These are phyloP conservation scores for Beauveria sp. DNA, from an alignment of 2,329 filamentous ascomycete species.

Conservation along the genomic window DNA sequence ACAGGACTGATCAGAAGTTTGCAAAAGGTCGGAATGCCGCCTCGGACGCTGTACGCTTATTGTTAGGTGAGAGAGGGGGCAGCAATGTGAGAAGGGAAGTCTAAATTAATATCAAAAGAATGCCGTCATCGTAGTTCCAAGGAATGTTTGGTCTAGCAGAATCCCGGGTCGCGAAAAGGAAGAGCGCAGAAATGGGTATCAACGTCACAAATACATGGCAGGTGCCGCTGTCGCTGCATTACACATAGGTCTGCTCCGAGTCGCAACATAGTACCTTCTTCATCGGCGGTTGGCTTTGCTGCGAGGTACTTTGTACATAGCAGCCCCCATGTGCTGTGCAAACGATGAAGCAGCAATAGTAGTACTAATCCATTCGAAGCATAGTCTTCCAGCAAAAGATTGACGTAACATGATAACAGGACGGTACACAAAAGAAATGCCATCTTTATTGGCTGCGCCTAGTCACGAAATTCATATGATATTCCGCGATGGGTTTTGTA, in stretches of 20 bases:
- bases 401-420: not conserved
- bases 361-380: too few relatives aligned
- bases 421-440: not conserved
- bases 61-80: not conserved
- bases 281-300: not conserved
- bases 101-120: not conserved
- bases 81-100: not conserved
- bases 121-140: not conserved
- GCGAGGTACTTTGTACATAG: not conserved
- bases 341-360: not conserved
- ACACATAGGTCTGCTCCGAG: not conserved
- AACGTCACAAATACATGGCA: not conserved
- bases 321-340: not conserved
- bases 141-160: not conserved
- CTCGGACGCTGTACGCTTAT: not conserved
- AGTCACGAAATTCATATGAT: not conserved
- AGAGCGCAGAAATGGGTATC: not conserved
- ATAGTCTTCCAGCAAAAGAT: not conserved
- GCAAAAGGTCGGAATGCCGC: too few relatives aligned
- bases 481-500: constrained; percentile 10
- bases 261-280: not conserved
- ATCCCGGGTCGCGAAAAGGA: not conserved
- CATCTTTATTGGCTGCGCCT: constrained; percentile 10
- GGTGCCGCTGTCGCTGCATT: constrained; percentile 2
- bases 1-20: not conserved